These are phyloP conservation scores for Neofusicoccum ribis DNA, from an alignment of 2,329 filamentous ascomycete genomes.

Conservation along the genomic window DNA sequence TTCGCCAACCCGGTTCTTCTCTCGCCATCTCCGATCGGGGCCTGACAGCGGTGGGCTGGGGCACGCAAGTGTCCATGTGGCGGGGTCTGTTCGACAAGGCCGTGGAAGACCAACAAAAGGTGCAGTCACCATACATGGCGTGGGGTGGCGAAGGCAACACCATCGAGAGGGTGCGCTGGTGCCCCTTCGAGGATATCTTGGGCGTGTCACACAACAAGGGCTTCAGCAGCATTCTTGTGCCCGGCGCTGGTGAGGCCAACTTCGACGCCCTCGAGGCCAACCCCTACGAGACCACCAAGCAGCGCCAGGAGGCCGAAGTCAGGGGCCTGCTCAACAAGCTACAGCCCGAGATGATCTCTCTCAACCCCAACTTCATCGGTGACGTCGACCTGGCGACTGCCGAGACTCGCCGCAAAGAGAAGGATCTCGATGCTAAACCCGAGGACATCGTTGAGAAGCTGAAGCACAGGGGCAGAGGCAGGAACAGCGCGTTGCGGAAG, in stretches of 20 bases:
- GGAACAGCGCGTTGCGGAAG: conserved; percentile 85
- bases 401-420: conserved; percentile 73
- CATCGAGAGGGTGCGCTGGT: conserved; percentile 84
- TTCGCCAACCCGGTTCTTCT: conserved; percentile 77
- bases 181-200: conserved; percentile 90
- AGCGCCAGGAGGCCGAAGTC: conserved; percentile 90
- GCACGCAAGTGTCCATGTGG: conserved; percentile 87
- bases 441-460: conserved; percentile 59
- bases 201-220: conserved; percentile 82
- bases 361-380: conserved; percentile 90
- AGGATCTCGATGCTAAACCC: conserved; percentile 73
- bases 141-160: conserved; percentile 85
- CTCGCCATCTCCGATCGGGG: conserved; percentile 87
- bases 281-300: conserved; percentile 90
- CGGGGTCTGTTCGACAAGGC: conserved; percentile 82
- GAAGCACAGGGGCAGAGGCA: conserved; percentile 79
- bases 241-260: conserved; percentile 95
- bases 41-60: conserved; percentile 86
- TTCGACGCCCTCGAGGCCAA: conserved; percentile 89
- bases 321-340: conserved; percentile 90
- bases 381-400: conserved; percentile 80
- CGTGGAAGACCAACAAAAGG: conserved; percentile 61
- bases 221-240: conserved; percentile 86
- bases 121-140: conserved; percentile 85
- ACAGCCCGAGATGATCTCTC: conserved; percentile 92